Evolutionary conservation across 805 yeast genomes (phyloP).

Genomic region (Metschnikowia proteae): DNA sequence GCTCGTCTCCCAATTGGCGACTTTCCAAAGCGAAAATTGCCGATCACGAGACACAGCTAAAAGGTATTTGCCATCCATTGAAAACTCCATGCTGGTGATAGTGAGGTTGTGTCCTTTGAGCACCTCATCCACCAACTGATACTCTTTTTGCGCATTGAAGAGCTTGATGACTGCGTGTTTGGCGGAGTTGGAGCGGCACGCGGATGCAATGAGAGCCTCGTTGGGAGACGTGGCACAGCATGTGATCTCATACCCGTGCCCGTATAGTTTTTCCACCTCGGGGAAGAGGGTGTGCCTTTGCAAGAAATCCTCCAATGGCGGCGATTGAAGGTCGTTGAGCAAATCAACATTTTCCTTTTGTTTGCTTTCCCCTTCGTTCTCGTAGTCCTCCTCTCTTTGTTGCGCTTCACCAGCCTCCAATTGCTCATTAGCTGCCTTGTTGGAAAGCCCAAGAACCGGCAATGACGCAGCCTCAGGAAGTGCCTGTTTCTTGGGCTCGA

Average conservation of each 20-base stretch:
- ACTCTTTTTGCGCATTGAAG: constrained; percentile 58
- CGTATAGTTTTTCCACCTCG: constrained; percentile 89
- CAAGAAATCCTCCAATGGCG: constrained; percentile 83
- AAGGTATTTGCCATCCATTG: constrained; percentile 60
- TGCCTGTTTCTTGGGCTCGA: constrained; percentile 19
- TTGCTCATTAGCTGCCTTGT: constrained; percentile 69
- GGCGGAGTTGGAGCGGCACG: constrained; percentile 84
- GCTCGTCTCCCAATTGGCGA: constrained; percentile 22
- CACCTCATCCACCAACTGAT: constrained; percentile 42
- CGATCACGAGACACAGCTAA: constrained; percentile 88
- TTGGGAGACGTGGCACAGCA: constrained; percentile 70
- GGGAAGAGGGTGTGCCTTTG: constrained; percentile 95
- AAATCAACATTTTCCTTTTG: constrained; percentile 45
- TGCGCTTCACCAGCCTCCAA: constrained; percentile 38
- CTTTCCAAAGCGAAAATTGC: constrained; percentile 70
- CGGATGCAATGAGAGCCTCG: constrained; percentile 67
- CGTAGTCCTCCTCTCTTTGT: constrained; percentile 39
- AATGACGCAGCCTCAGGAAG: constrained; percentile 84
- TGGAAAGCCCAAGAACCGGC: constrained; percentile 91
- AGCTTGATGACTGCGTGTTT: constrained; percentile 84
- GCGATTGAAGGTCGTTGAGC: constrained; percentile 38
- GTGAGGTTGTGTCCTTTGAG: constrained; percentile 77
- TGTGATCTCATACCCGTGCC: constrained; percentile 94
- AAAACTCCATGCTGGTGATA: constrained; percentile 76
- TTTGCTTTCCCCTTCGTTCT: constrained; percentile 25